Base-by-base conservation (phyloP, 108 stramenopile genomes). In the Bacterosira constricta region DNA sequence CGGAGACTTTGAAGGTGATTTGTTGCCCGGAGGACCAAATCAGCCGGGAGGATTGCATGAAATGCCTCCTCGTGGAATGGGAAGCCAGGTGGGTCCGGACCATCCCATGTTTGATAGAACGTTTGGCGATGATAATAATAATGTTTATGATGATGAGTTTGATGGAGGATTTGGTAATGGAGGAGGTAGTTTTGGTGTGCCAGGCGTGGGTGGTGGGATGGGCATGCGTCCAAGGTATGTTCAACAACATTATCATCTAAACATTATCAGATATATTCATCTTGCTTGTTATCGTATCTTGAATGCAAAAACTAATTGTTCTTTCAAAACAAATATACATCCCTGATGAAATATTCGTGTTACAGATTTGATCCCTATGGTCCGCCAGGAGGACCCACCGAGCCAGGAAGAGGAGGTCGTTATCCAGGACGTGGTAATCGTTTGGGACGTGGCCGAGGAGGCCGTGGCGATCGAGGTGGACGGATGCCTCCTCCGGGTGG, bases 41-140 rank as follows among this genome's bases (percentile, higher is more conserved):
- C 85, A 79, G 17, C 63, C 68, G 29, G 54, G 42, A 15, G 77
- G 66, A 62, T 23, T 49, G 39, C 9, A 34, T 6, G 63, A 25
- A 27, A n/a, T 20, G 13, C 42, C 41, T 7, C 54, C 36, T 2
- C 11, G 15, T 26, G 36, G 72, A 47, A 76, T 85, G 6, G 92
- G 92, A 25, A 89, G 79, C 81, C 80, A 83, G 41, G 86, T 94
- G 64, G 93, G 93, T 59, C 93, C 93, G 20, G 87, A 94, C 55
- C 93, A 94, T 80, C 90, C 93, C 31, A 38, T 82, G 41, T 94
- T 94, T 81, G 63, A 66, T 77, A 66, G 79, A 15, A 44, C 69
- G 8, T 72, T 73, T 61, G 80, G 76, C 11, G 75, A 77, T 18
- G 71, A 81, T 54, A 45, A 53, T 30, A 10, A 59, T 31, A 13